Evolutionary conservation across 495 filamentous ascomycete genomes (phyloP).

Genomic region (Penicillium paradoxum): DNA sequence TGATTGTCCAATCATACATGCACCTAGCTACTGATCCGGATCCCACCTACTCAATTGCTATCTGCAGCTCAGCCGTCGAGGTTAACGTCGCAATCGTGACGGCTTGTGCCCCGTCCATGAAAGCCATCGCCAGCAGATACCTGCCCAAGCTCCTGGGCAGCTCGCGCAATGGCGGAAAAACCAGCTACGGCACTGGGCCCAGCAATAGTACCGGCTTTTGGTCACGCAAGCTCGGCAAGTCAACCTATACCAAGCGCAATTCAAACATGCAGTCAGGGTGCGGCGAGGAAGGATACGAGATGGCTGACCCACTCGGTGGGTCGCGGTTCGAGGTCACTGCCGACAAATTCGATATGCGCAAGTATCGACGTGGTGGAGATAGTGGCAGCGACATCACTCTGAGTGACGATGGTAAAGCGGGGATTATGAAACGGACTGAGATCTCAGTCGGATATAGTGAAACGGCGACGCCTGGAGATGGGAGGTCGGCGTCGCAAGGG

Average conservation of each 20-base stretch:
- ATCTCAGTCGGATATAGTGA: conserved; percentile 22
- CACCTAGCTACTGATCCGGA: conserved; percentile 10
- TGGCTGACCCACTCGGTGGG: too few species aligned
- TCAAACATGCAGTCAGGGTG: neutral
- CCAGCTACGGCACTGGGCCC: conserved; percentile 10
- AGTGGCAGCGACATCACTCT: conserved; percentile 17
- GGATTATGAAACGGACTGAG: conserved; percentile 25
- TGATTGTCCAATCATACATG: conserved; percentile 21
- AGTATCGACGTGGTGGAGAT: conserved; percentile 19
- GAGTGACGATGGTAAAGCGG: conserved; percentile 14
- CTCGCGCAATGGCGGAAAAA: conserved; percentile 8
- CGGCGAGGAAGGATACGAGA: too few species aligned
- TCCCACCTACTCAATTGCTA: conserved; percentile 39
- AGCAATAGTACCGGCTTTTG: neutral
- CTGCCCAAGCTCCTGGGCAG: conserved; percentile 18
- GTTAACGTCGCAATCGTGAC: conserved; percentile 52
- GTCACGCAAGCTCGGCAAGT: conserved; percentile 9
- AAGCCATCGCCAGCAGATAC: conserved; percentile 19
- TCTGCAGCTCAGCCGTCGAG: conserved; percentile 49
- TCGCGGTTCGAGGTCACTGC: neutral
- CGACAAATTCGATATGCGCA: conserved; percentile 19
- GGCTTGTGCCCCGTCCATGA: conserved; percentile 35
- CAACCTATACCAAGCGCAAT: neutral
- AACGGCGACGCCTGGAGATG: too few species aligned
- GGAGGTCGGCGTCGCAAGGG: too few species aligned